A percentile compares a stretch with the other conserved stretches of the same genome.
Evolutionary conservation across 441 rosid genomes (phyloP).

Genomic region (Erysimum cheiri): DNA sequence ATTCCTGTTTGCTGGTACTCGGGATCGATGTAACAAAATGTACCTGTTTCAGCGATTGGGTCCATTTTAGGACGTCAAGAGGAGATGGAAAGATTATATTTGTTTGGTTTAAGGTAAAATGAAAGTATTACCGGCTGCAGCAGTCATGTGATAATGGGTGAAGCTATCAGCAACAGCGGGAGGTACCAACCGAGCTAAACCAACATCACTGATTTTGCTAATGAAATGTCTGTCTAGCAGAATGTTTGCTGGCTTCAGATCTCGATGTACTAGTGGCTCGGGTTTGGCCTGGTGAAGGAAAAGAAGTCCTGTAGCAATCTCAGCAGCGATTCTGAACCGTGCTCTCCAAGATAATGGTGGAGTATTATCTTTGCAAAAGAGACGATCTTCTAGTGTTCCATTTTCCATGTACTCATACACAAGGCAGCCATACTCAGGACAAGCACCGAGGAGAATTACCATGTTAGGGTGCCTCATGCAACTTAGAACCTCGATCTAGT

Average conservation of each 20-base stretch:
- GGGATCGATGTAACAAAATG: slow-evolving; percentile 87
- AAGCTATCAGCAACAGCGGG: slow-evolving; percentile 47
- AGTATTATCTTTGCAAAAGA: slow-evolving; percentile 61
- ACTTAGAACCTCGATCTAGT: slow-evolving; percentile 79
- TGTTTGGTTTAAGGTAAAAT: slow-evolving; percentile 15
- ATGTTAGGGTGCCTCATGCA: slow-evolving; percentile 79
- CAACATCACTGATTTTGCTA: slow-evolving; percentile 81
- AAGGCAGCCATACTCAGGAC: slow-evolving; percentile 83
- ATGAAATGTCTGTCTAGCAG: slow-evolving; percentile 61
- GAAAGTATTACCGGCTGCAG: slow-evolving; percentile 57
- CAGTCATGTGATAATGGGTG: slow-evolving; percentile 65
- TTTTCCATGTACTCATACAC: slow-evolving; percentile 86
- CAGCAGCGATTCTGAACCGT: slow-evolving; percentile 72
- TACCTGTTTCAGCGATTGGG: slow-evolving; percentile 44
- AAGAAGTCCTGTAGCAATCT: slow-evolving; percentile 72
- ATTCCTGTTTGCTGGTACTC: slow-evolving; percentile 88
- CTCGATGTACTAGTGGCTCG: slow-evolving; percentile 82
- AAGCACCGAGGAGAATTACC: slow-evolving; percentile 88
- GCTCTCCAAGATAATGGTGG: slow-evolving; percentile 69
- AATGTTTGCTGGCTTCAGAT: slow-evolving; percentile 87
- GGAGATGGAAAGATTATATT: neutral
- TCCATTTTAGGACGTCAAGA: slow-evolving; percentile 14
- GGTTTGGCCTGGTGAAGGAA: slow-evolving; percentile 87
- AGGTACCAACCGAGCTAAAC: slow-evolving; percentile 78
- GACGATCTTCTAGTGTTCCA: slow-evolving; percentile 87